These are phyloP conservation scores for Termitomyces eurrhizus DNA, from an alignment of 768 basidiomycete species.

Conservation along the genomic window DNA sequence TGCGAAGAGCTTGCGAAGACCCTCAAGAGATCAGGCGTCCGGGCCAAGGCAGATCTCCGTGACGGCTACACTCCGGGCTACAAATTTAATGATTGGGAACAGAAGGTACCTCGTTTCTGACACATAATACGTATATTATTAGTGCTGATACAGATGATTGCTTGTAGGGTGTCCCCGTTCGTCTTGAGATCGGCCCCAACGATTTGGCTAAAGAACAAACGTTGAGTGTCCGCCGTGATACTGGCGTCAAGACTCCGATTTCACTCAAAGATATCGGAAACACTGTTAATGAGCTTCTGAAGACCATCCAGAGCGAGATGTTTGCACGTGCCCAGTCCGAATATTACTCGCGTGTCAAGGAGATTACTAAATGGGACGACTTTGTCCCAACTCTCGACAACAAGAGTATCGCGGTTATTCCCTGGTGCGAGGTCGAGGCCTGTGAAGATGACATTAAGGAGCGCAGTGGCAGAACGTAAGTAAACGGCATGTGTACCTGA, in stretches of 20 bases:
- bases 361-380: conserved; percentile 86
- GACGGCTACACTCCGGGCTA: conserved; percentile 98
- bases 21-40: conserved; percentile 68
- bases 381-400: conserved; percentile 87
- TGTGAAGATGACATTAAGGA: conserved; percentile 99
- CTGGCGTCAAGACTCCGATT: conserved; percentile 42
- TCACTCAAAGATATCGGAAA: conserved; percentile 35
- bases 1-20: conserved; percentile 75
- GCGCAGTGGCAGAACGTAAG: conserved; percentile 77
- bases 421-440: conserved; percentile 91
- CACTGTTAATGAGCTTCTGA: conserved; percentile 65
- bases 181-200: conserved; percentile 94
- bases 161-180: conserved; percentile 86
- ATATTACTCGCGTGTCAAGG: conserved; percentile 68
- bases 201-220: conserved; percentile 84
- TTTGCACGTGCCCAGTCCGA: conserved; percentile 69
- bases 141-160: conserved; percentile 4
- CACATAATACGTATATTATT: neutral
- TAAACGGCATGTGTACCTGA: conserved; percentile 9
- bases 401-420: conserved; percentile 84
- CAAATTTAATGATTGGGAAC: conserved; percentile 99
- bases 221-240: conserved; percentile 76
- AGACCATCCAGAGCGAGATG: conserved; percentile 89
- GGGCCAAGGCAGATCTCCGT: conserved; percentile 86
- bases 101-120: conserved; percentile 56